Percentiles rank a stretch among this genome's conserved stretches.
These are phyloP conservation scores for Pneumocystis murina DNA, from an alignment of 1,139 yeast genomes.

Conservation along the genomic window DNA sequence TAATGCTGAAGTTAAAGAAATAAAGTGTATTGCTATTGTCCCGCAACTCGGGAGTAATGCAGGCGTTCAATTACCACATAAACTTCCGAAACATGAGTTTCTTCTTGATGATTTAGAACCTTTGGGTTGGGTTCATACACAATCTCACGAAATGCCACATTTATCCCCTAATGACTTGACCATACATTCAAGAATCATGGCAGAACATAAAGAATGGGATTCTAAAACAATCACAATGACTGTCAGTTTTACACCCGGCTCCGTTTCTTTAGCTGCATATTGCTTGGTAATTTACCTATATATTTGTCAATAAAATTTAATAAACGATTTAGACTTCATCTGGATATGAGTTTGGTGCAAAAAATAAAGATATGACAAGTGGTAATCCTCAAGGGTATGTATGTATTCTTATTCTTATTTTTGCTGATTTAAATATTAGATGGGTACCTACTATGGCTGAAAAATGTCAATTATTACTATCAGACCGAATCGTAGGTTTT, in stretches of 20 bases:
- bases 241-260: conserved; percentile 70
- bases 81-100: conserved; percentile 19
- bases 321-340: conserved; percentile 26
- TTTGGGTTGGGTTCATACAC: conserved; percentile 30
- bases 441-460: conserved; percentile 41
- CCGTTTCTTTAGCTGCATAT: conserved; percentile 60
- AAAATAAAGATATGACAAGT: conserved; percentile 36
- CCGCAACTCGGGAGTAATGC: conserved; percentile 77
- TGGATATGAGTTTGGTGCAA: conserved; percentile 67
- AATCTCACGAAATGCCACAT: conserved; percentile 43
- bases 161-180: conserved; percentile 62
- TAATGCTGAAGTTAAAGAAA: conserved; percentile 59
- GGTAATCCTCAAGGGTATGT: conserved; percentile 11
- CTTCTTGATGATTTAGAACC: conserved; percentile 26
- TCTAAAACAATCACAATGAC: conserved; percentile 40
- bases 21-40: conserved; percentile 57
- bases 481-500: conserved; percentile 66
- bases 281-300: conserved; percentile 23
- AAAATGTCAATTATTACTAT: conserved; percentile 54
- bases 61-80: conserved; percentile 38
- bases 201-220: conserved; percentile 25
- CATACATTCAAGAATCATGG: conserved; percentile 37
- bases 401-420: conserved; percentile 21
- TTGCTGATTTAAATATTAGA: conserved; percentile 44
- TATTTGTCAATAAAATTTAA: not conserved